phyloP scores from a whole-genome alignment of 345 rosid species.

The Draba incana region DNA sequence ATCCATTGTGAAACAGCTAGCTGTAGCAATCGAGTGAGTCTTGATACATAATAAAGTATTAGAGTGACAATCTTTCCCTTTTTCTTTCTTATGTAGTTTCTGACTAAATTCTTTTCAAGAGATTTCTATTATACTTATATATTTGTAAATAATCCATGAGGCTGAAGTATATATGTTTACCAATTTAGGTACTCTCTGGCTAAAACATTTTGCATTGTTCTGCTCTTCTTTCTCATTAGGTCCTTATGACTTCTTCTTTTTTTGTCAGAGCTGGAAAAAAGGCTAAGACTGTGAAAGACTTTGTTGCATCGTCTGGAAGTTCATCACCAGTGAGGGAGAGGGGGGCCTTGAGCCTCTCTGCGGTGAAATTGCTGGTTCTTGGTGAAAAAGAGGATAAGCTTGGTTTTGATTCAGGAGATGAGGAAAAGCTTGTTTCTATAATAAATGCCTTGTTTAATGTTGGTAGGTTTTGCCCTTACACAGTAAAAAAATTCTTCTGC shows the following conservation, averaged over 20 bases:
- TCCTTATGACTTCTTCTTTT: constrained; percentile 1
- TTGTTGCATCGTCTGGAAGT: constrained; percentile 64
- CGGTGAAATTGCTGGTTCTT: constrained; percentile 83
- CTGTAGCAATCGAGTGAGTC: constrained; percentile 82
- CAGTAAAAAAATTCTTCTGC: constrained; percentile 5
- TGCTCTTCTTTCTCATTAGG: constrained; percentile 18
- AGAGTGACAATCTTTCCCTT: background rate
- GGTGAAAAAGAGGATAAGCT: constrained; percentile 88
- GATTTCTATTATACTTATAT: background rate
- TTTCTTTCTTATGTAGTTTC: constrained; percentile 8
- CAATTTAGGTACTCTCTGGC: background rate
- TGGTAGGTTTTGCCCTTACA: constrained; percentile 54
- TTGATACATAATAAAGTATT: constrained; percentile 12
- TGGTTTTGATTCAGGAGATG: constrained; percentile 60
- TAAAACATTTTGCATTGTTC: constrained; percentile 21
- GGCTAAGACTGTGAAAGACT: constrained; percentile 76
- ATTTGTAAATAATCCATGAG: constrained; percentile 9
- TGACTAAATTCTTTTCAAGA: background rate
- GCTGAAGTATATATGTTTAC: constrained; percentile 8
- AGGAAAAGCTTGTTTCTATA: constrained; percentile 65
- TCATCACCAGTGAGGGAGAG: constrained; percentile 89
- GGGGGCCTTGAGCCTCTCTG: constrained; percentile 82
- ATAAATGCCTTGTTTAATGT: constrained; percentile 57
- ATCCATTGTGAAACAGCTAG: constrained; percentile 78
- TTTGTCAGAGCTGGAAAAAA: constrained; percentile 69